Percentiles rank a stretch among this genome's conserved stretches.
These are phyloP conservation scores for Peniophora sp. DNA, from an alignment of 1,284 basidiomycete species.

Conservation along the genomic window DNA sequence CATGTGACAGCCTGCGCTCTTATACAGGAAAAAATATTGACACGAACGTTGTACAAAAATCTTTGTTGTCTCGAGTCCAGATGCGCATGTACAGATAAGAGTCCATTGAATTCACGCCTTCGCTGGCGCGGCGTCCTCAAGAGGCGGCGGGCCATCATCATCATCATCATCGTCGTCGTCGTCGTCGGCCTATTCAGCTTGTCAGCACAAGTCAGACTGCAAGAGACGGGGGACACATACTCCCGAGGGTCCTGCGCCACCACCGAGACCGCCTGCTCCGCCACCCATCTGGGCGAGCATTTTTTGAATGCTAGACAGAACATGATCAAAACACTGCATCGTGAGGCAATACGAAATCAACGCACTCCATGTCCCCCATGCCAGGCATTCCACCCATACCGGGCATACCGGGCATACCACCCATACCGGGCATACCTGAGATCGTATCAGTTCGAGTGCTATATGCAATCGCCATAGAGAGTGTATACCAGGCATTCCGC, in stretches of 20 bases:
- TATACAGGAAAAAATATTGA: no score
- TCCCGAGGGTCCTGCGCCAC: constrained; percentile 22
- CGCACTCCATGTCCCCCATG: constrained; percentile 34
- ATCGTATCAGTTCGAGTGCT: no score
- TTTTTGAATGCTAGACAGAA: constrained; percentile 21
- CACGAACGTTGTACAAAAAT: no score
- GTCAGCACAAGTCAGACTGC: no score
- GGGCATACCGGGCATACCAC: constrained; percentile 29
- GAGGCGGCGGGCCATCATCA: constrained; percentile 68
- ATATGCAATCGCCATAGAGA: no score
- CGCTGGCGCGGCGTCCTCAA: constrained; percentile 44
- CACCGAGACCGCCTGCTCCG: constrained; percentile 23
- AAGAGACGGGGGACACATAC: constrained; percentile 14
- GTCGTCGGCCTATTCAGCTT: constrained; percentile 9
- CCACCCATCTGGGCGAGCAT: constrained; percentile 61
- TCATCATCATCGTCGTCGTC: constrained; percentile 40
- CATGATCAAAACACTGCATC: not conserved
- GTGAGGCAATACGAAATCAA: constrained; percentile 20
- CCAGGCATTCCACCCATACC: constrained; percentile 36
- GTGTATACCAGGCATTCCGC: constrained; percentile 37
- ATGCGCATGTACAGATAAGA: not conserved
- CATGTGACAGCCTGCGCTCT: no score
- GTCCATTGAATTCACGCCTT: constrained; percentile 14
- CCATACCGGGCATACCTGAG: constrained; percentile 35
- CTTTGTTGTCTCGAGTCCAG: not conserved